A percentile compares a stretch with the other conserved stretches of the same genome.
phyloP scores from a whole-genome alignment of 2,329 filamentous ascomycete genomes.

The Penicillium sp. region DNA sequence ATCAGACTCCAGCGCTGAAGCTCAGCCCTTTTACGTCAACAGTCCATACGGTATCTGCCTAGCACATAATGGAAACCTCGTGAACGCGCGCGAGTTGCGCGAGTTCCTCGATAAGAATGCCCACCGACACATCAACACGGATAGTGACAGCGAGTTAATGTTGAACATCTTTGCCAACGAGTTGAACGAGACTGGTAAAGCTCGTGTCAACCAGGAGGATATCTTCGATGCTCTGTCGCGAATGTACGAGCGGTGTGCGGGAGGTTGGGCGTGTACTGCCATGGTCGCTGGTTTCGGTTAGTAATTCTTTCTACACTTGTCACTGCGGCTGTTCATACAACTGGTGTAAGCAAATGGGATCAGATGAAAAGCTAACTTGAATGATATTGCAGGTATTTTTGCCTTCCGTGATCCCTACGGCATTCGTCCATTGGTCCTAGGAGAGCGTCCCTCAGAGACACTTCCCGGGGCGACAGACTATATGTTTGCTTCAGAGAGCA shows the following conservation, averaged over 20 bases:
- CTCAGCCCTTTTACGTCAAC: slow-evolving; percentile 92
- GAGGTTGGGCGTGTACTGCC: slow-evolving; percentile 74
- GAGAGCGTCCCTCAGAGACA: slow-evolving; percentile 65
- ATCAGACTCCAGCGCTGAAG: slow-evolving; percentile 76
- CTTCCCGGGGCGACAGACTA: slow-evolving; percentile 66
- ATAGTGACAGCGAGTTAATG: slow-evolving; percentile 82
- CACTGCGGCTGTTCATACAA: neutral
- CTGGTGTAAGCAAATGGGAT: slow-evolving; percentile 30
- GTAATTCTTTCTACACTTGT: slow-evolving; percentile 12
- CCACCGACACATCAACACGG: slow-evolving; percentile 83
- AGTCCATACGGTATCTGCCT: slow-evolving; percentile 77
- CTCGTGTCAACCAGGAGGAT: slow-evolving; percentile 73
- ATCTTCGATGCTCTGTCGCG: slow-evolving; percentile 67
- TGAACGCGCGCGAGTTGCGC: slow-evolving; percentile 69
- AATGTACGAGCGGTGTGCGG: slow-evolving; percentile 67
- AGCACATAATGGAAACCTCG: slow-evolving; percentile 83
- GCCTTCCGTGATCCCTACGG: slow-evolving; percentile 76
- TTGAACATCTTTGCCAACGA: slow-evolving; percentile 85
- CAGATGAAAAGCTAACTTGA: neutral
- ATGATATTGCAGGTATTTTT: slow-evolving; percentile 51
- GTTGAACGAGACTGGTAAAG: slow-evolving; percentile 74
- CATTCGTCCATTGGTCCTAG: slow-evolving; percentile 77
- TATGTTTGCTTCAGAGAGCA: slow-evolving; percentile 86
- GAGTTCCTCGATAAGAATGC: slow-evolving; percentile 71
- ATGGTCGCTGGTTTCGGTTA: slow-evolving; percentile 64